Base-by-base conservation (phyloP, 352 stramenopile genomes). In the Phytophthora meadii region DNA sequence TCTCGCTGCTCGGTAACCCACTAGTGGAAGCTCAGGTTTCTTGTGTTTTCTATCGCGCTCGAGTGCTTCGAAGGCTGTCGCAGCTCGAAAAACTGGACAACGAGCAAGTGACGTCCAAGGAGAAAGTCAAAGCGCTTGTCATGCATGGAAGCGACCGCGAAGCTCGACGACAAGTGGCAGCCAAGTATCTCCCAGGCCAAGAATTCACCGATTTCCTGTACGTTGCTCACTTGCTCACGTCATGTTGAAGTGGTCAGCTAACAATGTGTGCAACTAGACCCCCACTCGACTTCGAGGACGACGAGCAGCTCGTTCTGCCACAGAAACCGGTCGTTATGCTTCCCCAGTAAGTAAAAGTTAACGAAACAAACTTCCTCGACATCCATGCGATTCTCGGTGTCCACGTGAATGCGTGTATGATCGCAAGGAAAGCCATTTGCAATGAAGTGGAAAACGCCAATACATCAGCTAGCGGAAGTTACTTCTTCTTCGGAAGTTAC, bases 151-250 rank as follows among this genome's bases (percentile, higher is more conserved):
- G 77, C 61, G 85, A 94, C 46, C 59, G 87, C 6, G 69, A 59
- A 28, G 75, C 81, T 5, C 78, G 85, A n/a, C 75, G 76, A n/a
- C 60, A 72, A 17, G 76, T 90, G 52, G 84, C 89, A 10, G 65
- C 77, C 17, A 84, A 77, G 45, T 77, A 85, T 44, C 58, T 94
- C 1, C 76, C 82, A 0, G 59, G 56, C 8, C 65, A 84, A 44
- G 68, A 90, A 50, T 94, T 94, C 41, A 61, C 73, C 42, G 82
- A 94, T 58, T 87, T 76, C 44, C 52, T 94, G 83, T 90, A 84
- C 63, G 82, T 78, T 44, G 22, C 12, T 41, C 25, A 25, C 24
- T 14, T 36, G 30, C 30, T 36, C 30, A 36, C 30, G 30, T 36
- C 30, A 14, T 27, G 17, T 46, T 46, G 37, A 42, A 42, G 37